Conservation (phyloP, 768 basidiomycete genomes). For the Crassisporium funariophilum region DNA sequence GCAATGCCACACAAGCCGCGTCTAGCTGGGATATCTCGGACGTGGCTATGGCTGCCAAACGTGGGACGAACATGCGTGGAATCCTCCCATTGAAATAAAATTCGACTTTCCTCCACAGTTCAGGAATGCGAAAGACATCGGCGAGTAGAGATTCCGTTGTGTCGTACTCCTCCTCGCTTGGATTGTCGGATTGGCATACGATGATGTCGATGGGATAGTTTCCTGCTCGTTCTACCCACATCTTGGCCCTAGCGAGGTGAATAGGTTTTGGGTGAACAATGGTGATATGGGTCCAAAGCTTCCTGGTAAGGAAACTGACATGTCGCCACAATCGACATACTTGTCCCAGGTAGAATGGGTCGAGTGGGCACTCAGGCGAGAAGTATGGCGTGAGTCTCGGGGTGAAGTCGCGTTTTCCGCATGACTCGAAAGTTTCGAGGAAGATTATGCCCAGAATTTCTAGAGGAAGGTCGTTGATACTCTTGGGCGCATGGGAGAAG, state of each 20-base stretch:
- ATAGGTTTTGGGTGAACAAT: conserved; percentile 7
- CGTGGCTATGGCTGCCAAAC: neutral
- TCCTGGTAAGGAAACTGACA: neutral
- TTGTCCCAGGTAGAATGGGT: conserved; percentile 16
- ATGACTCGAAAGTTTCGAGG: neutral
- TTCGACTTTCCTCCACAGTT: conserved; percentile 8
- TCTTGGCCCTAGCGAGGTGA: conserved; percentile 9
- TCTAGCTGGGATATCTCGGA: neutral
- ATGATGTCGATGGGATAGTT: conserved; percentile 4
- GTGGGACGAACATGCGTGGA: neutral
- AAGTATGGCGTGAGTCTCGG: conserved; percentile 4
- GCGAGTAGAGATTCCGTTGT: conserved; percentile 1
- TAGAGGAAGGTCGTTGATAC: neutral
- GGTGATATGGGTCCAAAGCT: conserved; percentile 16
- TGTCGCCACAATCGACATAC: conserved; percentile 16
- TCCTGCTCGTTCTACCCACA: conserved; percentile 5
- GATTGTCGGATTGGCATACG: conserved; percentile 3
- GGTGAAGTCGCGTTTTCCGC: neutral
- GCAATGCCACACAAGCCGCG: neutral
- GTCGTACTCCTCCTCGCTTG: neutral
- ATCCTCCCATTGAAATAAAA: conserved; percentile 3
- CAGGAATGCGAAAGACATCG: conserved; percentile 1
- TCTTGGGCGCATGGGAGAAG: too few relatives aligned
- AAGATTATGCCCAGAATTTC: neutral
- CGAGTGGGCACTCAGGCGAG: conserved; percentile 1